Evolutionary conservation across 345 rosid species (phyloP), one percentile per base, ranked within the genome.

Genomic region (Zanthoxylum bungeanum): DNA sequence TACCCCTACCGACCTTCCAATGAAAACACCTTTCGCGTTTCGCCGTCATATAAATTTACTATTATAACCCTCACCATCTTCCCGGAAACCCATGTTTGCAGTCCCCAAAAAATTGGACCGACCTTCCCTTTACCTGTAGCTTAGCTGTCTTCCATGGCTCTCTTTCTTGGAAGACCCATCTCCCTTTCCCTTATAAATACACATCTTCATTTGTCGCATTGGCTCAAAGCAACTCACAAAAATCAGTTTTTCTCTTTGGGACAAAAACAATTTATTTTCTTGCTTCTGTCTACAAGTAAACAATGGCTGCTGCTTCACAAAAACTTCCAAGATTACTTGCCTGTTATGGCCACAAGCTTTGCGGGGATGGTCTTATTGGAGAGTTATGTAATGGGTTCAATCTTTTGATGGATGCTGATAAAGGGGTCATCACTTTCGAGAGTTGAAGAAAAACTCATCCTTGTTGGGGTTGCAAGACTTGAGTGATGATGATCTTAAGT

Each of bases 371-470:
- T 10, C 64, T 93, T 7, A 87, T 93, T 6, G 86, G 83, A 12
- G 96, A 93, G 78, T 77, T 91, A 5, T 93, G 96, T 64, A 91
- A 91, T 51, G 98, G 97, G 44, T 93, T 93, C 77, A 82, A 82
- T 61, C 80, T 93, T 0, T 60, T 93, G 77, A 73, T 81, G 91
- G 98, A 93, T 34, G 36, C 60, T 21, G 92, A 85, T 2, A 88
- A 79, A 65, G 93, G 88, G 47, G 85, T 89, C 65, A 89, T 91
- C 76, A 93, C 96, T 30, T 84, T 87, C 49, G 97, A 86, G 16
- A 94, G 93, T 73, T 90, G 9, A 84, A 81, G 72, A 71, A 66
- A 70, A 93, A 91, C 76, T 73, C 93, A 25, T 81, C 85, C 5
- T 68, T 87, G 9, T 60, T 93, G 66, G 97, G 96, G 1, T 80